Base-by-base conservation (phyloP, 23 red algal genomes). In the Gracilariopsis chorda region DNA sequence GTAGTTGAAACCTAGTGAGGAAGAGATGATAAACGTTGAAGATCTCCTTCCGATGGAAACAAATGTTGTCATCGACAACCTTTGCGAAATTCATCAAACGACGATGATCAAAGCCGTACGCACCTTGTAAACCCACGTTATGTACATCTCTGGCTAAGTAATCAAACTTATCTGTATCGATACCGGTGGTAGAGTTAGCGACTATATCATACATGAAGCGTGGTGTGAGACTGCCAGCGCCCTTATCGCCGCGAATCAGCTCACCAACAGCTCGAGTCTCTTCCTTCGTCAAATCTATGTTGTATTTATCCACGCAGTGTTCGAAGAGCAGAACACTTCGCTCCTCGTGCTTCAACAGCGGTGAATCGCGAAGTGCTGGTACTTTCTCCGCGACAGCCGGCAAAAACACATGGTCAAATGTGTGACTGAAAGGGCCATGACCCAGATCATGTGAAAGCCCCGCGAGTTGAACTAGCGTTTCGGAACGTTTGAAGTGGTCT, bases 81-180 rank as follows among this genome's bases (percentile, higher is more conserved):
- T 90, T 83, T 51, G 90, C 86, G 71, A 91, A 95, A 52, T 68
- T 69, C 17, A 95, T 94, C 64, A 99, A 83, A 6, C 97, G 88
- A 16, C 83, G 79, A 73, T 85, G 82, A 78, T 99, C 97, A 91
- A 99, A 96, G 41, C 97, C 97, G 43, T 81, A 92, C 20, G 82
- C 81, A 14, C 68, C 70, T 46, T 78, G 85, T 28, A 99, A 44
- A 11, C 61, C 75, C 20, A 93, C 40, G 59, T 86, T 81, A 24
- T 86, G 83, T 28, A 71, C 82, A 51, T 96, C 94, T 58, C 97
- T 84, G 16, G 92, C 75, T 14, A 99, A 56, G 83, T 99, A 99
- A 84, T 99, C 97, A 24, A 99, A 96, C 56, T 96, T 96, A 67
- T 99, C 97, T 4, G 92, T 92, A 61, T 99, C 97, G 24, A 96